phyloP scores from a whole-genome alignment of 805 yeast species.

The Spathaspora arborariae region DNA sequence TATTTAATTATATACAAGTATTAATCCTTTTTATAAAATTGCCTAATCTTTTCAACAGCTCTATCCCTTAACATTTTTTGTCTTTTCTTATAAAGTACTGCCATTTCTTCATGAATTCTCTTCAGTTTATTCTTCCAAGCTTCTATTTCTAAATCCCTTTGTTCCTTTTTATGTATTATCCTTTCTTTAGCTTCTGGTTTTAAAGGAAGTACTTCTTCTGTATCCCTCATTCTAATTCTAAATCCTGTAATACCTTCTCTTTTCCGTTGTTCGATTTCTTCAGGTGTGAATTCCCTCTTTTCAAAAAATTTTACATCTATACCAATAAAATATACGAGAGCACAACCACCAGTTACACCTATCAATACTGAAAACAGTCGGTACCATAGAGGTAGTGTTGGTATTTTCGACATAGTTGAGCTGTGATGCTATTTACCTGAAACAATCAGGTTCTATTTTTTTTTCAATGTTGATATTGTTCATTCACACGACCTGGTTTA shows the following conservation, averaged over 20 bases:
- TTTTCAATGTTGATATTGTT: background rate
- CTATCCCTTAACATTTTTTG: background rate
- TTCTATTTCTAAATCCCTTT: background rate
- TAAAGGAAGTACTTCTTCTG: background rate
- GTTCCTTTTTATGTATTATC: slow-evolving; percentile 11
- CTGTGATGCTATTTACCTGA: background rate
- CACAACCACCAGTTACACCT: background rate
- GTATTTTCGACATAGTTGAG: background rate
- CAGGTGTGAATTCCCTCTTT: slow-evolving; percentile 18
- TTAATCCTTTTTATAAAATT: background rate
- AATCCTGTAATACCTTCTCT: slow-evolving; percentile 29
- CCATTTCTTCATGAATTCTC: background rate
- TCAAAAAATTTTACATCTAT: background rate
- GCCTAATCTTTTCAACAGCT: background rate
- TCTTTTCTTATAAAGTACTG: background rate
- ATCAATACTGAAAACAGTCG: background rate
- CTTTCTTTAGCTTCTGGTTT: slow-evolving; percentile 40
- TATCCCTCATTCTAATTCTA: background rate
- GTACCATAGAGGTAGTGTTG: background rate
- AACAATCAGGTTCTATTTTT: too few species aligned
- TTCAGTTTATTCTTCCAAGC: background rate
- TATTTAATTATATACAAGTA: background rate
- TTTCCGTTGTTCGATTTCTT: slow-evolving; percentile 35
- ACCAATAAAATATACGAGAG: background rate
- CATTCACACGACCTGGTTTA: background rate